A percentile compares a stretch with the other conserved stretches of the same genome.
phyloP scores from a whole-genome alignment of 2,329 filamentous ascomycete species.

The Myriosclerotinia curreyana region DNA sequence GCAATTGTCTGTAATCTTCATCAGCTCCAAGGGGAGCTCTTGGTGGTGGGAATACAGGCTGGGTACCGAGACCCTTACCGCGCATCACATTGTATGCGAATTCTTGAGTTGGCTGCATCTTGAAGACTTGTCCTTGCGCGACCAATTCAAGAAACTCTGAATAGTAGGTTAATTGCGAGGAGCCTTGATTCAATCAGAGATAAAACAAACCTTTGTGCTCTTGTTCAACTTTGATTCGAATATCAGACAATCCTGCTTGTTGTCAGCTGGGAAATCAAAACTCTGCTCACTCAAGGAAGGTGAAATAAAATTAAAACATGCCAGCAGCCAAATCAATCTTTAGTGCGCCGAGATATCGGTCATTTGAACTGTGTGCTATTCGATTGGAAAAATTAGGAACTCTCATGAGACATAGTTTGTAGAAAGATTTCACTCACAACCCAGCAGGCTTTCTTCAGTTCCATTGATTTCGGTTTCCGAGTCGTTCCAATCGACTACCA shows the following conservation, averaged over 20 bases:
- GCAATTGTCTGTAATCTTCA: slow-evolving; percentile 5
- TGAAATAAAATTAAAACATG: background rate
- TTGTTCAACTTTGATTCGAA: slow-evolving; percentile 10
- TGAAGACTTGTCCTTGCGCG: background rate
- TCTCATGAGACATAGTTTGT: background rate
- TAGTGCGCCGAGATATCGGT: slow-evolving; percentile 2
- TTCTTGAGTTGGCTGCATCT: slow-evolving; percentile 16
- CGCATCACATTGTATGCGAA: slow-evolving; percentile 20
- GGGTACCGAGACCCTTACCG: slow-evolving; percentile 12
- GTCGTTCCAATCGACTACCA: background rate
- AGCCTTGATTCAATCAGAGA: background rate
- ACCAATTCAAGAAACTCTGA: slow-evolving; percentile 18
- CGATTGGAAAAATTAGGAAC: slow-evolving; percentile 5
- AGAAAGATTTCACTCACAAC: slow-evolving; percentile 5
- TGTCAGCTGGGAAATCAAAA: background rate
- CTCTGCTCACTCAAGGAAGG: background rate
- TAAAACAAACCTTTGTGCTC: slow-evolving; percentile 18
- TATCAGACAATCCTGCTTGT: slow-evolving; percentile 11
- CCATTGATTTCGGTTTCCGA: background rate
- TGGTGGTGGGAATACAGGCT: slow-evolving; percentile 14
- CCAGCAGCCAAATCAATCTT: slow-evolving; percentile 13
- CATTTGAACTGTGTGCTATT: slow-evolving; percentile 1
- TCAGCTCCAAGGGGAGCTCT: background rate
- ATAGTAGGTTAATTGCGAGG: background rate
- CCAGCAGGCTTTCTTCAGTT: background rate